Conservation (phyloP, 148 eudicot genomes). For the Rheum nobile region DNA sequence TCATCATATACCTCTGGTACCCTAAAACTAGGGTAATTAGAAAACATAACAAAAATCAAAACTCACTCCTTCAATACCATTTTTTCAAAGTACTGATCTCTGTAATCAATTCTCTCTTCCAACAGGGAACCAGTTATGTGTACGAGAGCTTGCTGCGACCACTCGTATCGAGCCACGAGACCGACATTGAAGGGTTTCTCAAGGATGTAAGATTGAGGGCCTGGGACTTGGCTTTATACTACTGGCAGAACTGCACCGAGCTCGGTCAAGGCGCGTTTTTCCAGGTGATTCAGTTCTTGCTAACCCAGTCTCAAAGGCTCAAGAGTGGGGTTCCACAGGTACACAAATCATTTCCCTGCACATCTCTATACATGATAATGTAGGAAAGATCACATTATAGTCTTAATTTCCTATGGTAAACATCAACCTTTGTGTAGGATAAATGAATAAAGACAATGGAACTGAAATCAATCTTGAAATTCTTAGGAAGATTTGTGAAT, state of each 20-base stretch:
- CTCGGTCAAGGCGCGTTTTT: constrained; percentile 46
- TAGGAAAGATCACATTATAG: too few relatives aligned
- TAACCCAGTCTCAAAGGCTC: constrained; percentile 31
- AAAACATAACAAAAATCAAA: neutral
- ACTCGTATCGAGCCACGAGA: constrained; percentile 46
- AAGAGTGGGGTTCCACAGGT: constrained; percentile 25
- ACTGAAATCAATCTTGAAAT: too few relatives aligned
- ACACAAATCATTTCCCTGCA: neutral
- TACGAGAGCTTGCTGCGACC: constrained; percentile 58
- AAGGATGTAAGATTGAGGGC: constrained; percentile 48
- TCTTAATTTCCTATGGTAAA: too few relatives aligned
- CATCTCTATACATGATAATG: too few relatives aligned
- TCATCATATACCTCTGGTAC: constrained; percentile 76
- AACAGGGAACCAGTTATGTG: constrained; percentile 52
- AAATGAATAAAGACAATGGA: too few relatives aligned
- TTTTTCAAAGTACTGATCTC: neutral
- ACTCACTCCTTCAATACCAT: neutral
- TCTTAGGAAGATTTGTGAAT: too few relatives aligned
- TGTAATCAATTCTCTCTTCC: neutral
- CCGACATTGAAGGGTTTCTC: constrained; percentile 52
- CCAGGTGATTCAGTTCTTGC: constrained; percentile 39
- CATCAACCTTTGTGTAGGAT: too few relatives aligned
- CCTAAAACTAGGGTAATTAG: constrained; percentile 41
- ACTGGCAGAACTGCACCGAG: constrained; percentile 61
- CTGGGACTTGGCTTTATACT: constrained; percentile 58